Evolutionary conservation across 768 basidiomycete genomes (phyloP).

Genomic region (Tricholoma bakamatsutake): DNA sequence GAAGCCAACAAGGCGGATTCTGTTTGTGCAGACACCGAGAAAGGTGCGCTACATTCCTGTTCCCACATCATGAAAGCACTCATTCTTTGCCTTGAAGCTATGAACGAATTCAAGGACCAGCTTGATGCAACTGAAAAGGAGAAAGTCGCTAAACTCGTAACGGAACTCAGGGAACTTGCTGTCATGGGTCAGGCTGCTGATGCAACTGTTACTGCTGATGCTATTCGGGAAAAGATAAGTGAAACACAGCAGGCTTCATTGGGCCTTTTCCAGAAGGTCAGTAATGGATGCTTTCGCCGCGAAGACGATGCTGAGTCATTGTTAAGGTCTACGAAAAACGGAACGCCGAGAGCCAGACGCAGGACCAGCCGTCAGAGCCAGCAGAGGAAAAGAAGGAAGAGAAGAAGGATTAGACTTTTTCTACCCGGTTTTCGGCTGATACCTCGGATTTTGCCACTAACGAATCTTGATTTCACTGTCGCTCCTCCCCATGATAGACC

Average conservation of each 20-base stretch:
- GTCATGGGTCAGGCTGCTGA: constrained; percentile 88
- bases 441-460: neutral
- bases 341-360: constrained; percentile 58
- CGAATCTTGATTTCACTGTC: neutral
- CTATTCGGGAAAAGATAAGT: constrained; percentile 87
- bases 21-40: constrained; percentile 91
- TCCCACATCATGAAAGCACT: constrained; percentile 3
- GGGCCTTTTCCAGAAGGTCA: constrained; percentile 92
- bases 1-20: constrained; percentile 96
- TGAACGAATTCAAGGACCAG: constrained; percentile 97
- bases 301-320: neutral
- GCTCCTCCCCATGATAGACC: neutral
- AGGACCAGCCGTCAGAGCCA: constrained; percentile 36
- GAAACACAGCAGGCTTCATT: constrained; percentile 94
- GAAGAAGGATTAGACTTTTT: constrained; percentile 71
- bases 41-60: constrained; percentile 45
- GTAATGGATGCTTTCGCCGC: neutral
- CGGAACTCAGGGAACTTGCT: constrained; percentile 84
- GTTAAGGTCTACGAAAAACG: constrained; percentile 82
- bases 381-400: constrained; percentile 51
- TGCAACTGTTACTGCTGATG: constrained; percentile 71
- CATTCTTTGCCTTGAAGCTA: constrained; percentile 41
- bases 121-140: constrained; percentile 90
- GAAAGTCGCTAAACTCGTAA: constrained; percentile 83
- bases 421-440: neutral